Evolutionary conservation across 78 protist species (phyloP), one percentile per base, ranked within the genome.

Genomic region (Pigoraptor vietnamica): DNA sequence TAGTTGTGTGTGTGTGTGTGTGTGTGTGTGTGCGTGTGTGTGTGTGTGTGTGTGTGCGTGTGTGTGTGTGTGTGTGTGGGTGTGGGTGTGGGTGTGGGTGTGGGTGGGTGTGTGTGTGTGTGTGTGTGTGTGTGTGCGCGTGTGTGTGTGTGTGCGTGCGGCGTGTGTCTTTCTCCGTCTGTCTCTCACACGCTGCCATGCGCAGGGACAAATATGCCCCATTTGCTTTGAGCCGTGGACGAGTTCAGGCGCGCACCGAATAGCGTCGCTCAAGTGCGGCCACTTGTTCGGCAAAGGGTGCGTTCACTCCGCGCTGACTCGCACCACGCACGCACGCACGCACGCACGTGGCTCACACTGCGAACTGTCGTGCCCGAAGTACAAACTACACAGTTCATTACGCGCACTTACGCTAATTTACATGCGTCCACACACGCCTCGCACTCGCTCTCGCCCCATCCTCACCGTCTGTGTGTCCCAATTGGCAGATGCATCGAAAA

Each of bases 251-350:
- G 6, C 38, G 35, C 88, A 83, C 19, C 35, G 88, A 1, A 83
- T 83, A n/a, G 88, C 38, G 39, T 19, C 88, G 23, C 88, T 83
- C 88, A 83, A 83, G 38, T 83, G 88, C 33, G 88, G 88, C 1
- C 88, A 83, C 38, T 21, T 83, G 35, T 83, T 35, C 25, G 88
- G 88, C 9, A 79, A 79, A 25, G 32, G 32, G 84, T 79, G 84
- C 84, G 14, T 79, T 79, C 23, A 21, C 35, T 79, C 32, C 84
- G 1, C 32, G 21, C 35, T 25, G 84, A 14, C 10, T 14, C 84
- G 34, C 14, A 2, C 10, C 32, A 25, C 14, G 84, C 1, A 19
- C 1, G 23, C 14, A 19, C 10, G 34, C 14, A 2, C 21, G 21
- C 84, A 79, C 14, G 84, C 84, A 79, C 84, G 34, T 79, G 56